These are phyloP conservation scores for Nicotiana paniculata DNA, from an alignment of 257 asterid genomes.

Conservation along the genomic window DNA sequence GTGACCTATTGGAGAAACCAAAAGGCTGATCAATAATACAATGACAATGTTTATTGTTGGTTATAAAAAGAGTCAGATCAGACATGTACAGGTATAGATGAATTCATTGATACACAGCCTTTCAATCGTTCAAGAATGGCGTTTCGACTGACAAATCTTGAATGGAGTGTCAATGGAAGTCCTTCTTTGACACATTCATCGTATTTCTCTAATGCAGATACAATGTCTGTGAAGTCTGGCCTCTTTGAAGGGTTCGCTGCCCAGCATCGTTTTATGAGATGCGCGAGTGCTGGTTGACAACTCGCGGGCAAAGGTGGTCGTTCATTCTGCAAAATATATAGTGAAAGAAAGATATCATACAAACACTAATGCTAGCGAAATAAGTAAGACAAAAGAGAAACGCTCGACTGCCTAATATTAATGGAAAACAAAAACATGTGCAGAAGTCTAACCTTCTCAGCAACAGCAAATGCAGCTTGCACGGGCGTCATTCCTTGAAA, in stretches of 20 bases:
- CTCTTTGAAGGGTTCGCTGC: conserved; percentile 73
- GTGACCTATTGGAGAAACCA: neutral
- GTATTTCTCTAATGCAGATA: conserved; percentile 59
- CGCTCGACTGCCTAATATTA: no score
- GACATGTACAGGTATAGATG: conserved; percentile 70
- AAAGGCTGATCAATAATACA: neutral
- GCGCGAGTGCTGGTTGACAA: conserved; percentile 80
- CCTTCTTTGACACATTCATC: conserved; percentile 84
- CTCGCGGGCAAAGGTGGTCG: conserved; percentile 88
- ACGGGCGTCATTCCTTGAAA: conserved; percentile 80
- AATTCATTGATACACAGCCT: conserved; percentile 60
- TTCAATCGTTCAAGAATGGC: conserved; percentile 63
- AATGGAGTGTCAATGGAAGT: conserved; percentile 62
- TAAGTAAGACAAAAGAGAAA: no score
- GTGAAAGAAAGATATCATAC: neutral
- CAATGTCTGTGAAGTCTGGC: conserved; percentile 75
- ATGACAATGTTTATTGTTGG: neutral
- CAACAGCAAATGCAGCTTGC: conserved; percentile 79
- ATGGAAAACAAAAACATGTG: no score
- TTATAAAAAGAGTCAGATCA: conserved; percentile 13
- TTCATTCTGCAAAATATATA: conserved; percentile 53
- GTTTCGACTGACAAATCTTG: conserved; percentile 45
- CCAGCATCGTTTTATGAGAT: conserved; percentile 89
- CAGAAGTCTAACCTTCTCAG: conserved; percentile 45
- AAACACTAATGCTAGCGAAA: no score